Evolutionary conservation across 495 filamentous ascomycete genomes (phyloP).

Genomic region (Entonaema liquescens): DNA sequence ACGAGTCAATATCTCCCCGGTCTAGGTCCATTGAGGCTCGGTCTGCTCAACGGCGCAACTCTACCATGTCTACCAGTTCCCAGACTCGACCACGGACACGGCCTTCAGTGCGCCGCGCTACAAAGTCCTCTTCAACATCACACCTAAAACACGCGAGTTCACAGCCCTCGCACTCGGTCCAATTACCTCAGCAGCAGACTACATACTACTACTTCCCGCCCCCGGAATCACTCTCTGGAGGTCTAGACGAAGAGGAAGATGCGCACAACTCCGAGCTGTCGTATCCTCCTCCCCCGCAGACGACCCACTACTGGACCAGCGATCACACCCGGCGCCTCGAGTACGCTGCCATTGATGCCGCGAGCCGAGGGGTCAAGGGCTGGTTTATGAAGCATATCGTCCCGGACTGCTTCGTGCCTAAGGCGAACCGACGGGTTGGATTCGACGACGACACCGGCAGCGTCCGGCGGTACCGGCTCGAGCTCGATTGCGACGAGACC

Average conservation of each 20-base stretch:
- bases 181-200: conserved; percentile 44
- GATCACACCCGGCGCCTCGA: conserved; percentile 62
- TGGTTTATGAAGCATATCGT: conserved; percentile 62
- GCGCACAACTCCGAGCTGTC: conserved; percentile 28
- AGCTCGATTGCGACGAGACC: conserved; percentile 52
- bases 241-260: conserved; percentile 24
- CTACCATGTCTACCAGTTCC: conserved; percentile 40
- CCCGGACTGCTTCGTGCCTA: conserved; percentile 63
- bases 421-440: conserved; percentile 51
- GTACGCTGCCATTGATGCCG: conserved; percentile 67
- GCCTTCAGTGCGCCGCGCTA: conserved; percentile 46
- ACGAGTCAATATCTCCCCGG: conserved; percentile 51
- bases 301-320: conserved; percentile 66
- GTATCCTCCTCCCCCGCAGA: conserved; percentile 57
- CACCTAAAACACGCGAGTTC: conserved; percentile 38
- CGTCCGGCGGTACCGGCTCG: conserved; percentile 62
- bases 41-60: conserved; percentile 37
- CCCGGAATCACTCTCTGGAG: conserved; percentile 44
- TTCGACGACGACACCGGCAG: conserved; percentile 64
- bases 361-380: conserved; percentile 59
- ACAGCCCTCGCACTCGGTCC: conserved; percentile 41
- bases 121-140: conserved; percentile 45
- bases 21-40: conserved; percentile 38
- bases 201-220: conserved; percentile 60
- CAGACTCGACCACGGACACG: conserved; percentile 46